Evolutionary conservation across 2,329 filamentous ascomycete genomes (phyloP), one percentile per base, ranked within the genome.

Genomic region (Aureobasidium sp.): DNA sequence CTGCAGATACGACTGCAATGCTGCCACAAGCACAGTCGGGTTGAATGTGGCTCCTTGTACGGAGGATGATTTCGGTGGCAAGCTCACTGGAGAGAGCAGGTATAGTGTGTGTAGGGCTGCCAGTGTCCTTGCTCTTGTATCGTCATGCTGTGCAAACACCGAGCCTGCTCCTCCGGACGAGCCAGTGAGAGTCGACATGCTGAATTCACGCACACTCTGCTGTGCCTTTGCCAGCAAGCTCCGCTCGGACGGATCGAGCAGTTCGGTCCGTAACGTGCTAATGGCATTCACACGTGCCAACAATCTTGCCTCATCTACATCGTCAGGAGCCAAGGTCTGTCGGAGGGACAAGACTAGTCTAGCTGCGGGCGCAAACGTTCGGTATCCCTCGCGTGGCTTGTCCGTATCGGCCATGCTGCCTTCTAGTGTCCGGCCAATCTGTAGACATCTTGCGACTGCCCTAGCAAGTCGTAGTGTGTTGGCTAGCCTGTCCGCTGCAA

Each of bases 401-500:
- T 68, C 17, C 75, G 72, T 2, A 78, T 95, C 91, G 0, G 83
- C 78, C 69, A 95, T 82, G 71, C 95, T 89, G n/a, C 88, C 82
- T 71, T 97, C 90, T 11, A 99, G 81, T 75, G 95, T 90, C 46
- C 92, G 79, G 0, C 90, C 91, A 2, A 97, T 78, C 68, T 88
- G 87, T 43, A 97, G 78, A 69, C 88, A 92, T 55, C 93, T 80
- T 45, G 84, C 85, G 13, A 95, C 88, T 0, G 87, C 84, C 45
- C 92, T 79, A 1, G 88, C 88, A 2, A 97, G 77, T 62, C 85
- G 83, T 63, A 96, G 79, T 0, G 92, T 90, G 68, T 89, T 84
- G 80, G 90, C 90, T 29, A 96, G 80, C 11, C 91, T 82, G 67
- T 88, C 83, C 1, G 90, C 88, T 11, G 90, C 89, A 57, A 86